phyloP scores from a whole-genome alignment of 1,284 basidiomycete genomes.

The Bjerkandera adusta region DNA sequence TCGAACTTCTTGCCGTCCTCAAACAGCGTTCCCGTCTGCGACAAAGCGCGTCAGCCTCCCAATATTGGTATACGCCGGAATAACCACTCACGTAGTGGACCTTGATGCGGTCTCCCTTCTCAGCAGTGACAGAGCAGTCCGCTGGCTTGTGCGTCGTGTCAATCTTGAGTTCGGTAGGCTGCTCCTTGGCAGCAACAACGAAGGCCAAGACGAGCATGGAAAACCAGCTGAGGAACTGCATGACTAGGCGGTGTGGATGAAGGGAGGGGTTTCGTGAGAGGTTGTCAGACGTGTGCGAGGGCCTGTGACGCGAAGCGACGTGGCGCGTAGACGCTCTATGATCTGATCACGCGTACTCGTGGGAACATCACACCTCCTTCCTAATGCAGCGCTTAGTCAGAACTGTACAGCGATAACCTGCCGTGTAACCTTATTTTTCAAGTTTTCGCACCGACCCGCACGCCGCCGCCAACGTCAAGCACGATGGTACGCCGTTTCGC shows the following conservation, averaged over 20 bases:
- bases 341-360: conserved; percentile 18
- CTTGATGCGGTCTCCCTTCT: conserved; percentile 63
- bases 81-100: conserved; percentile 75
- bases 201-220: conserved; percentile 39
- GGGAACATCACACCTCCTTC: conserved; percentile 18
- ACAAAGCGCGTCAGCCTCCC: not conserved
- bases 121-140: conserved; percentile 55
- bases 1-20: conserved; percentile 80
- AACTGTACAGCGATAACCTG: conserved; percentile 34
- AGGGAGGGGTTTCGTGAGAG: not conserved
- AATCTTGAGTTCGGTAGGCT: conserved; percentile 56
- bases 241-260: conserved; percentile 9
- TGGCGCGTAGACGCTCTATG: too few relatives aligned
- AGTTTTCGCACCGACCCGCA: conserved; percentile 24
- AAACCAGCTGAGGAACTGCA: conserved; percentile 24
- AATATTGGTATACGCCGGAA: not conserved
- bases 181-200: conserved; percentile 32
- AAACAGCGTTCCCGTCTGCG: conserved; percentile 71
- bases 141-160: conserved; percentile 60
- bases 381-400: conserved; percentile 32
- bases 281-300: too few relatives aligned
- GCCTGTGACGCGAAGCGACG: too few relatives aligned
- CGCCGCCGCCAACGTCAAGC: conserved; percentile 30
- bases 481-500: conserved; percentile 30
- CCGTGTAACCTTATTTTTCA: conserved; percentile 34